Conservation (phyloP, 2,329 filamentous ascomycete species). For the Pseudogymnoascus sp. region DNA sequence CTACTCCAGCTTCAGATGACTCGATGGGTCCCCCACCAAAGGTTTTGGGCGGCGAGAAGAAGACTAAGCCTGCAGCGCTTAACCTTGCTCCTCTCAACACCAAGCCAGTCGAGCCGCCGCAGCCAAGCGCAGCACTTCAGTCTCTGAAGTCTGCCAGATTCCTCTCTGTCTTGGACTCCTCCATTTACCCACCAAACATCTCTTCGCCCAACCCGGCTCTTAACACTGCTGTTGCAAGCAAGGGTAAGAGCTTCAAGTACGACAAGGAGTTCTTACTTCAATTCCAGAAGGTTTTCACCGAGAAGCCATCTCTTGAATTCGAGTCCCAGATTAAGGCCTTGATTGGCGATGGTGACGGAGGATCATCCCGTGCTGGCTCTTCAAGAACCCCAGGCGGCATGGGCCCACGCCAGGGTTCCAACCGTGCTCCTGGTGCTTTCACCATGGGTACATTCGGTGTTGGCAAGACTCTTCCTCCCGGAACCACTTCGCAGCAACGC, state of each 20-base stretch:
- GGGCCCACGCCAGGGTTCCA: conserved; percentile 44
- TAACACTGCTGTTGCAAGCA: conserved; percentile 71
- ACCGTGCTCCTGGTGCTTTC: conserved; percentile 43
- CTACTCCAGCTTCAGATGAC: conserved; percentile 37
- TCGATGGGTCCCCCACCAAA: conserved; percentile 44
- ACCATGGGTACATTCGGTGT: conserved; percentile 65
- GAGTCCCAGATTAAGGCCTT: conserved; percentile 79
- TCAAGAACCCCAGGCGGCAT: conserved; percentile 48
- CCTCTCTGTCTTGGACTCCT: conserved; percentile 68
- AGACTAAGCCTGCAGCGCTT: conserved; percentile 73
- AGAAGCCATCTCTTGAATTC: conserved; percentile 93
- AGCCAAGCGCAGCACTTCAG: conserved; percentile 89
- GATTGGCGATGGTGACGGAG: conserved; percentile 68
- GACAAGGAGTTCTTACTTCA: conserved; percentile 92
- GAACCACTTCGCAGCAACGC: conserved; percentile 70
- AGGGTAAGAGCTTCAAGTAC: conserved; percentile 82
- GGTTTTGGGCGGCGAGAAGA: conserved; percentile 52
- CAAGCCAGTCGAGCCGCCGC: conserved; percentile 80
- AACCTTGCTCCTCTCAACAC: conserved; percentile 77
- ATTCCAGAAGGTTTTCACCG: conserved; percentile 92
- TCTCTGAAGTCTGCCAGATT: conserved; percentile 87
- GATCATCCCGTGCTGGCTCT: conserved; percentile 54
- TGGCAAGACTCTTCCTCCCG: conserved; percentile 59
- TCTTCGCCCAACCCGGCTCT: conserved; percentile 85
- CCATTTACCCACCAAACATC: conserved; percentile 77